A percentile compares a stretch with the other conserved stretches of the same genome.
phyloP scores from a whole-genome alignment of 1,139 yeast genomes.

The Debaryomyces sp. region DNA sequence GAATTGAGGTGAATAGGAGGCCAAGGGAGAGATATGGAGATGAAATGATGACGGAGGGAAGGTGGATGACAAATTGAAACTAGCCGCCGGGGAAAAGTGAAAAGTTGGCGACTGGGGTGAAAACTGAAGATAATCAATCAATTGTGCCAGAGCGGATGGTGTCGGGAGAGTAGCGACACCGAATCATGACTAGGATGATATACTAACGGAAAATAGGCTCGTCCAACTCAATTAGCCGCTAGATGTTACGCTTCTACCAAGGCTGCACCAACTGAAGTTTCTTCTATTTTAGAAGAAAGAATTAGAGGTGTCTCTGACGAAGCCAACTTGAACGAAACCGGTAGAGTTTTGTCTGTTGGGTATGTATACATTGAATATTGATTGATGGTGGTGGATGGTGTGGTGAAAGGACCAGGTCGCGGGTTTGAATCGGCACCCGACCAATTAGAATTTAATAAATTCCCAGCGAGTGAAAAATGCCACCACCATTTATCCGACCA shows the following conservation, averaged over 20 bases:
- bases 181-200: background rate
- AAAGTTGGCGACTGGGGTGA: background rate
- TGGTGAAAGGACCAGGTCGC: slow-evolving; percentile 1
- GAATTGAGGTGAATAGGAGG: background rate
- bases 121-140: background rate
- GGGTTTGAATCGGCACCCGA: slow-evolving; percentile 15
- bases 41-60: background rate
- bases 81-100: slow-evolving; percentile 6
- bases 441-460: slow-evolving; percentile 17
- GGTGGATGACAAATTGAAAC: background rate
- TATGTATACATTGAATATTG: slow-evolving; percentile 38
- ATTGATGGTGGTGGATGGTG: background rate
- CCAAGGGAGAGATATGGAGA: background rate
- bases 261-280: slow-evolving; percentile 99
- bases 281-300: slow-evolving; percentile 98
- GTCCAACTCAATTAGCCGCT: slow-evolving; percentile 69
- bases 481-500: slow-evolving; percentile 1
- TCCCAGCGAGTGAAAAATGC: slow-evolving; percentile 2
- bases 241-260: slow-evolving; percentile 90
- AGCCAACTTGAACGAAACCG: slow-evolving; percentile 98
- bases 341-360: slow-evolving; percentile 98
- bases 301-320: slow-evolving; percentile 99
- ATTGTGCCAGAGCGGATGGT: background rate
- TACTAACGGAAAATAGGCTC: slow-evolving; percentile 55
- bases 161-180: background rate